Conservation (phyloP, 2,329 filamentous ascomycete species). For the Tolypocladium ovalisporum region DNA sequence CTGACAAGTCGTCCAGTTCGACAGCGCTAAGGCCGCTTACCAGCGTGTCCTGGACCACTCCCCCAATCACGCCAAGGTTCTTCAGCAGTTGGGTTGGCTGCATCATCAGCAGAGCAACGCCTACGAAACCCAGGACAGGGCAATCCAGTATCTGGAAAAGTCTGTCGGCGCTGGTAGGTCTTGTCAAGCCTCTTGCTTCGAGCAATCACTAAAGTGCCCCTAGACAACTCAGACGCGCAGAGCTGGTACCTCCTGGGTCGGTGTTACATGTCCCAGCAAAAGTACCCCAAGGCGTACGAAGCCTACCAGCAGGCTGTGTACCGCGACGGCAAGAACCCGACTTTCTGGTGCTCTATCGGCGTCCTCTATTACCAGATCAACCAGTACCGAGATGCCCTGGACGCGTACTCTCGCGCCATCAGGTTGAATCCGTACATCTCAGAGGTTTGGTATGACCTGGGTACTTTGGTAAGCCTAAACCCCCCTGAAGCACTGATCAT, state of each 20-base stretch:
- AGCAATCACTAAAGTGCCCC: slow-evolving; percentile 13
- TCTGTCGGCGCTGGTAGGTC: slow-evolving; percentile 82
- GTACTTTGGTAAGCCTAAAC: slow-evolving; percentile 67
- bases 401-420: slow-evolving; percentile 95
- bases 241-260: slow-evolving; percentile 97
- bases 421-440: slow-evolving; percentile 96
- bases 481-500: background rate
- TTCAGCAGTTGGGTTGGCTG: slow-evolving; percentile 95
- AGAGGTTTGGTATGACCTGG: slow-evolving; percentile 97
- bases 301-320: slow-evolving; percentile 98
- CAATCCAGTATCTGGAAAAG: slow-evolving; percentile 95
- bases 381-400: slow-evolving; percentile 93
- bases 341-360: slow-evolving; percentile 99
- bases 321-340: slow-evolving; percentile 91
- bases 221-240: slow-evolving; percentile 89
- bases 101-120: slow-evolving; percentile 92
- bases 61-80: slow-evolving; percentile 92
- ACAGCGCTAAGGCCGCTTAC: slow-evolving; percentile 86
- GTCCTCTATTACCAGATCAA: slow-evolving; percentile 99
- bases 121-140: slow-evolving; percentile 86
- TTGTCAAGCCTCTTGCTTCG: no score
- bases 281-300: slow-evolving; percentile 97
- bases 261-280: slow-evolving; percentile 99
- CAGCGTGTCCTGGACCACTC: slow-evolving; percentile 87
- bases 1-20: slow-evolving; percentile 54